These are phyloP conservation scores for Aureoboletus auriporus DNA, from an alignment of 768 basidiomycete genomes.

Conservation along the genomic window DNA sequence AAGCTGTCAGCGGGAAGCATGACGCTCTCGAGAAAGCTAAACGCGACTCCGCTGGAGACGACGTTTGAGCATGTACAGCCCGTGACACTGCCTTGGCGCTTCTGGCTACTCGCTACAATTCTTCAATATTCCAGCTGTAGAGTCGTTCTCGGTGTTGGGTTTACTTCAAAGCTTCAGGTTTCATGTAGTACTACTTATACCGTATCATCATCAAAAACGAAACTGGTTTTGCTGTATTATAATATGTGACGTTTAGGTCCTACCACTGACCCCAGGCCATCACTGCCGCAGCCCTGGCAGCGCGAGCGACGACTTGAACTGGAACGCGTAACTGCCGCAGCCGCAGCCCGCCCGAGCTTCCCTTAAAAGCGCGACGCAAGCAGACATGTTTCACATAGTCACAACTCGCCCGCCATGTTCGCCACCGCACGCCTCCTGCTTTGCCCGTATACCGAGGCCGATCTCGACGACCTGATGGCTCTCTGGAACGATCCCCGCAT, in stretches of 20 bases:
- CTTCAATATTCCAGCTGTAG: too few relatives aligned
- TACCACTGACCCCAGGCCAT: too few relatives aligned
- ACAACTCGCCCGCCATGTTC: constrained; percentile 15
- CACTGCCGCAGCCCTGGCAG: too few relatives aligned
- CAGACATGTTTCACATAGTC: too few relatives aligned
- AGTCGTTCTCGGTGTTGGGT: too few relatives aligned
- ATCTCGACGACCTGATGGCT: constrained; percentile 26
- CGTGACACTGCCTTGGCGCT: background rate
- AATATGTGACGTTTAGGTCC: too few relatives aligned
- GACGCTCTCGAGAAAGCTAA: constrained; percentile 1
- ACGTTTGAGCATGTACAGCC: background rate
- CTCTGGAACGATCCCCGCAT: constrained; percentile 32
- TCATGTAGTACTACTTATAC: too few relatives aligned
- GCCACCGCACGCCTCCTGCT: constrained; percentile 32
- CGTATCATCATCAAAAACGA: too few relatives aligned
- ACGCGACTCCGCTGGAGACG: background rate
- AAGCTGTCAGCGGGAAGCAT: background rate
- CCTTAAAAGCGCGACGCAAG: background rate
- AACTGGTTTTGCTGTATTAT: too few relatives aligned
- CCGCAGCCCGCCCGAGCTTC: constrained; percentile 9
- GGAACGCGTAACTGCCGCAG: constrained; percentile 11
- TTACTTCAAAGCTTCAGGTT: too few relatives aligned
- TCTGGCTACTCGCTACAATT: too few relatives aligned
- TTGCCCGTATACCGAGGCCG: constrained; percentile 30
- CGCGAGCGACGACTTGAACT: background rate